Evolutionary conservation across 208 protist genomes (phyloP).

Genomic region (Plasmodiophora brassicae): DNA sequence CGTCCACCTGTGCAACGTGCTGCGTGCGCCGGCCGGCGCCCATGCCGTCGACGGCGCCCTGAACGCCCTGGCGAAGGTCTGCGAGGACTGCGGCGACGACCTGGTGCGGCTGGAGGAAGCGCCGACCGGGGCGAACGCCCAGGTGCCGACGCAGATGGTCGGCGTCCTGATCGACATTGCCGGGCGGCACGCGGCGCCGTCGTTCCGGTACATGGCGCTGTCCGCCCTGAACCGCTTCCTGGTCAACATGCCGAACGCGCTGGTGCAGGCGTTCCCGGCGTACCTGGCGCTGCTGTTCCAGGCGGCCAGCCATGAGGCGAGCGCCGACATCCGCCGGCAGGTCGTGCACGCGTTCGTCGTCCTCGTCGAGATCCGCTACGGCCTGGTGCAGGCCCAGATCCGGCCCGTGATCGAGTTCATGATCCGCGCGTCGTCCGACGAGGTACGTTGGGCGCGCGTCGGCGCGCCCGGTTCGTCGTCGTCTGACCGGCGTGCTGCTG

Average conservation of each 20-base stretch:
- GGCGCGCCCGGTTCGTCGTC: no score
- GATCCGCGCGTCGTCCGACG: conserved; percentile 43
- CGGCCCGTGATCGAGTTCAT: conserved; percentile 56
- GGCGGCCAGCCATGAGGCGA: background rate
- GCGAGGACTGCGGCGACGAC: conserved; percentile 31
- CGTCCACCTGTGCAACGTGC: background rate
- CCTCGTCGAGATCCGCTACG: conserved; percentile 53
- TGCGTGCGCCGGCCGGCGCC: background rate
- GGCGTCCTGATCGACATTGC: background rate
- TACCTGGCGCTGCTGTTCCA: background rate
- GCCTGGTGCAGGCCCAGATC: conserved; percentile 51
- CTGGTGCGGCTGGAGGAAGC: conserved; percentile 1
- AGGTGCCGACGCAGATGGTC: conserved; percentile 51
- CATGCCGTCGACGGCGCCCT: conserved; percentile 29
- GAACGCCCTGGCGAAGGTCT: background rate
- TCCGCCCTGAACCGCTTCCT: background rate
- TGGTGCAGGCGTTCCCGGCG: background rate
- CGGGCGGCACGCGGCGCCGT: background rate
- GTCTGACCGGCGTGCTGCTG: background rate
- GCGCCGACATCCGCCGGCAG: background rate
- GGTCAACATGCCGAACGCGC: conserved; percentile 9
- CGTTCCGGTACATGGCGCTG: background rate
- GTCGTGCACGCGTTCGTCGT: conserved; percentile 51
- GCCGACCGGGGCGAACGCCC: background rate
- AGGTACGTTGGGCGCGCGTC: background rate